A percentile compares a stretch with the other conserved stretches of the same genome.
These are phyloP conservation scores for Kingdonia uniflora DNA, from an alignment of 164 flowering plant species.

Conservation along the genomic window DNA sequence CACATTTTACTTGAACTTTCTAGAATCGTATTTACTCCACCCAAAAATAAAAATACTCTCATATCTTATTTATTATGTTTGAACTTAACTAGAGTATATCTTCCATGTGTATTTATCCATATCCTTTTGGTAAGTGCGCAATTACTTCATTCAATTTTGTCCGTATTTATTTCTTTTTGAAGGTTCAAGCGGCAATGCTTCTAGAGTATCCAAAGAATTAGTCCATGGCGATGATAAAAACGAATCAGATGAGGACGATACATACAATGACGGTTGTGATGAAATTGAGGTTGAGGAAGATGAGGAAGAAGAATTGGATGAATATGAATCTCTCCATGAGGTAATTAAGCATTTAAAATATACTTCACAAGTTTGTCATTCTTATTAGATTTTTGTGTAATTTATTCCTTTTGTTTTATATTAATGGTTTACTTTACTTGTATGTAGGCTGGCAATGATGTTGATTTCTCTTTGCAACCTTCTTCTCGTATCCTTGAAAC, in stretches of 20 bases:
- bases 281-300: constrained; percentile 42
- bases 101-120: not conserved
- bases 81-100: not conserved
- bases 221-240: constrained; percentile 30
- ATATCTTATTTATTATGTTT: no score
- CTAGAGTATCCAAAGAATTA: constrained; percentile 12
- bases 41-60: no score
- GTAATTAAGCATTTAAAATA: constrained; percentile 12
- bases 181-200: constrained; percentile 9
- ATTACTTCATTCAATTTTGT: not conserved
- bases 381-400: not conserved
- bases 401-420: not conserved
- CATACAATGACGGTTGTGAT: constrained; percentile 27
- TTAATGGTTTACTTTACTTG: constrained; percentile 4
- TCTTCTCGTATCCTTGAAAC: constrained; percentile 50
- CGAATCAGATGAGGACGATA: constrained; percentile 24
- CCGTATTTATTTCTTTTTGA: not conserved
- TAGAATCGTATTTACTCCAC: no score
- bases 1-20: no score
- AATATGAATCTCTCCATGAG: constrained; percentile 27
- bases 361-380: not conserved
- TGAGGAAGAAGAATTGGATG: constrained; percentile 44
- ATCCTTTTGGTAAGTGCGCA: not conserved
- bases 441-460: constrained; percentile 39
- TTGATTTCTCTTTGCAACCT: constrained; percentile 25